phyloP scores from a whole-genome alignment of 495 filamentous ascomycete species.

The Sporormia fimetaria region DNA sequence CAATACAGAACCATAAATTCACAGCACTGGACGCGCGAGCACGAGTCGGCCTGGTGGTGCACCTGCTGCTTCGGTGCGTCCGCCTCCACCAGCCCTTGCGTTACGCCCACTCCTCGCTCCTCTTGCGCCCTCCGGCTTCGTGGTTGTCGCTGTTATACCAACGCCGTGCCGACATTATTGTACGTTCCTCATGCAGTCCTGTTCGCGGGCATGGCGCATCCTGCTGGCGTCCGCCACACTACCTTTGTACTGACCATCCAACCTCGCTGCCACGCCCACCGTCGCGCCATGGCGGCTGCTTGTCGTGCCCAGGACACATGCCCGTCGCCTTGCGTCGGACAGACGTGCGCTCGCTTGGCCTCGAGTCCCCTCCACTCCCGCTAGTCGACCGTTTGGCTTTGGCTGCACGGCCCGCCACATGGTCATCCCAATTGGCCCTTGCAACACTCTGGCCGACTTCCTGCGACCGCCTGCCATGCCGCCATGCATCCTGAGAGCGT shows the following conservation, averaged over 20 bases:
- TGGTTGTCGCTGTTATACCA: neutral
- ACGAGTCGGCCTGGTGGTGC: neutral
- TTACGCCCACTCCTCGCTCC: neutral
- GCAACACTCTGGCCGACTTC: too few relatives aligned
- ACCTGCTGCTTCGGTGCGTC: neutral
- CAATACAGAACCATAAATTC: neutral
- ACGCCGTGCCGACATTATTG: neutral
- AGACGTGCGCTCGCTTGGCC: slow-evolving; percentile 14
- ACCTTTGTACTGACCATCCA: neutral
- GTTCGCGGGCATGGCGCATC: neutral
- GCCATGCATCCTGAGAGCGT: too few relatives aligned
- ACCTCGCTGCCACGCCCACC: neutral
- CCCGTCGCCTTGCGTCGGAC: too few relatives aligned
- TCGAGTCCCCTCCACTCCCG: slow-evolving; percentile 17
- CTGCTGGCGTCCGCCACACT: neutral
- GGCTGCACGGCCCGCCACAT: slow-evolving; percentile 18
- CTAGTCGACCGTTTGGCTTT: slow-evolving; percentile 23
- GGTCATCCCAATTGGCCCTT: too few relatives aligned
- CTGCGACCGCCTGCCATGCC: too few relatives aligned
- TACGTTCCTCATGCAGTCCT: neutral
- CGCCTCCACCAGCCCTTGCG: too few relatives aligned
- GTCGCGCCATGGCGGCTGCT: neutral
- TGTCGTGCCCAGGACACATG: neutral
- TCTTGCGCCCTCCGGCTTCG: neutral
- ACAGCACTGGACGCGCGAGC: neutral